These are phyloP conservation scores for Phialemonium atrogriseum DNA, from an alignment of 2,329 filamentous ascomycete species.

Conservation along the genomic window DNA sequence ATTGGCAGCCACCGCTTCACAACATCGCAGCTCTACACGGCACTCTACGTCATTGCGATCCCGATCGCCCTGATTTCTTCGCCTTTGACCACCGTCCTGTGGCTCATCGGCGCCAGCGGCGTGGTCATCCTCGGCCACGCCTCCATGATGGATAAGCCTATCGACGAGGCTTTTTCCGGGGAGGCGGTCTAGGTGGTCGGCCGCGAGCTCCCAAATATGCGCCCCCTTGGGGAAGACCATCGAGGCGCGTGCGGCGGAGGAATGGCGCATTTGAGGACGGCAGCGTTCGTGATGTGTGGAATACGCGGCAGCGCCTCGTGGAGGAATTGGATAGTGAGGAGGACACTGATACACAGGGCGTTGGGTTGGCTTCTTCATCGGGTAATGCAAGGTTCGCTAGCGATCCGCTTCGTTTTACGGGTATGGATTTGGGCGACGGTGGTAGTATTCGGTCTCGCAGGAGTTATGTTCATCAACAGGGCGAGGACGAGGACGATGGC, in stretches of 20 bases:
- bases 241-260: constrained; percentile 71
- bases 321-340: constrained; percentile 60
- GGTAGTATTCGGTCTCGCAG: constrained; percentile 27
- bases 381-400: constrained; percentile 44
- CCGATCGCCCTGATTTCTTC: constrained; percentile 80
- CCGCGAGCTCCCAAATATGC: constrained; percentile 94
- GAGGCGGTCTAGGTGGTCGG: constrained; percentile 99
- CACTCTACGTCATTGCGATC: constrained; percentile 71
- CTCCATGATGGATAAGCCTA: constrained; percentile 93
- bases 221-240: constrained; percentile 99
- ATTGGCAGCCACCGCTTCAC: constrained; percentile 76
- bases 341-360: constrained; percentile 47
- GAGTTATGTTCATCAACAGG: constrained; percentile 29
- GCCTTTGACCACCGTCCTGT: constrained; percentile 77
- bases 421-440: constrained; percentile 44
- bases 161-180: constrained; percentile 99
- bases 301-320: constrained; percentile 39
- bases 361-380: constrained; percentile 35
- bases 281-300: constrained; percentile 30
- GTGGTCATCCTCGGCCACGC: constrained; percentile 94
- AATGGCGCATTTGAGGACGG: constrained; percentile 41
- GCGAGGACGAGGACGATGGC: constrained; percentile 36
- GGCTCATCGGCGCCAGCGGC: constrained; percentile 92
- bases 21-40: constrained; percentile 89
- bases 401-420: constrained; percentile 54